phyloP scores from a whole-genome alignment of 2,329 filamentous ascomycete species.

The Colletotrichum higginsianum region DNA sequence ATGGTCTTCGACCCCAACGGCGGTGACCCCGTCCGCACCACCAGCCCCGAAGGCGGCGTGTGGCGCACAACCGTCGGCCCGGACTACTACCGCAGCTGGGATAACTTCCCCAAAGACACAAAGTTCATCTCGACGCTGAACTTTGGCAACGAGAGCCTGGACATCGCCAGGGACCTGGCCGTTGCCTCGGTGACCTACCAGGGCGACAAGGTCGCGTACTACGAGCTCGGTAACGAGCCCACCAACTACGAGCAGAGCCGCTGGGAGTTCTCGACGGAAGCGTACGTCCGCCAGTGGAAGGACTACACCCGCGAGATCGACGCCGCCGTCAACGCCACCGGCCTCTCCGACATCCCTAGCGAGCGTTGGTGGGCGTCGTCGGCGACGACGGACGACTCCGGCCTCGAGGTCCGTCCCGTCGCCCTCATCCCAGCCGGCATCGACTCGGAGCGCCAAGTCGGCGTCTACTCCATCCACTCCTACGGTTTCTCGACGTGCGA shows the following conservation, averaged over 20 bases:
- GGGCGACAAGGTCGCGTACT: slow-evolving; percentile 40
- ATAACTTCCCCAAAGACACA: slow-evolving; percentile 41
- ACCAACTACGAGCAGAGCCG: slow-evolving; percentile 37
- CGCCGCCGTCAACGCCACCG: slow-evolving; percentile 31
- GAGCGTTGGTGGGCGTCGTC: slow-evolving; percentile 44
- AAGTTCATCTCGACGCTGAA: slow-evolving; percentile 44
- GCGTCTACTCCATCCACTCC: slow-evolving; percentile 40
- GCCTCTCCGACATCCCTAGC: not conserved
- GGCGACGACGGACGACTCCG: slow-evolving; percentile 42
- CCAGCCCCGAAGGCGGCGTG: slow-evolving; percentile 36
- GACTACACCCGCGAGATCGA: slow-evolving; percentile 27
- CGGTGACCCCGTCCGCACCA: slow-evolving; percentile 41
- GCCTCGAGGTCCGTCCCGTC: slow-evolving; percentile 41
- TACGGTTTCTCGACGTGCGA: slow-evolving; percentile 39
- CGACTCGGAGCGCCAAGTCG: slow-evolving; percentile 42
- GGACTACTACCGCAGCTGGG: slow-evolving; percentile 31
- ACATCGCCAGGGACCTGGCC: slow-evolving; percentile 42
- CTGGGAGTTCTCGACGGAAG: slow-evolving; percentile 39
- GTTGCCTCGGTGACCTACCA: slow-evolving; percentile 39
- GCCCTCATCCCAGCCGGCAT: slow-evolving; percentile 43
- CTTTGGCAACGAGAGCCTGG: slow-evolving; percentile 43
- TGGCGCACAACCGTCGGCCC: slow-evolving; percentile 34
- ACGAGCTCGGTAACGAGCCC: slow-evolving; percentile 43
- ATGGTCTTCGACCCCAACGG: slow-evolving; percentile 42
- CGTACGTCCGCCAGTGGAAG: slow-evolving; percentile 40